Evolutionary conservation across 2,329 filamentous ascomycete species (phyloP).

Genomic region (Dissoconium aciculare): DNA sequence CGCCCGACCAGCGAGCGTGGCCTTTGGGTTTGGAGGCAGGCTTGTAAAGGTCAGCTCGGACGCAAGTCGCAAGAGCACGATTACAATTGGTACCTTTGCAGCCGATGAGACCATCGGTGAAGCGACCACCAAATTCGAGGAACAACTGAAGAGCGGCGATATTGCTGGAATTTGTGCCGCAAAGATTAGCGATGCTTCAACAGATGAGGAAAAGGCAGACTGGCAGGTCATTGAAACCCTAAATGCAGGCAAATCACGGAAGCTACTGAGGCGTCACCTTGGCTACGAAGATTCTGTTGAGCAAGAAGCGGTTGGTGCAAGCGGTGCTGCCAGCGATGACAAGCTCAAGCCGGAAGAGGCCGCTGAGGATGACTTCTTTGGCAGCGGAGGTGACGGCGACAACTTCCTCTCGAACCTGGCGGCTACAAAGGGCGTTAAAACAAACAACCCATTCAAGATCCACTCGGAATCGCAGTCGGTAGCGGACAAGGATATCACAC

Average conservation of each 20-base stretch:
- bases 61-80: constrained; percentile 50
- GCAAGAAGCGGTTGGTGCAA: constrained; percentile 27
- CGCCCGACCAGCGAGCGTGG: constrained; percentile 67
- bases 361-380: constrained; percentile 53
- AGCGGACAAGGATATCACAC: constrained; percentile 75
- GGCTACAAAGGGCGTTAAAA: constrained; percentile 80
- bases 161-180: constrained; percentile 64
- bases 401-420: constrained; percentile 76
- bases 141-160: constrained; percentile 62
- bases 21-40: constrained; percentile 93
- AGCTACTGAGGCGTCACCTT: constrained; percentile 73
- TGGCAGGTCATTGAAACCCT: constrained; percentile 91
- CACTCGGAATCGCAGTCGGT: constrained; percentile 70
- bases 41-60: constrained; percentile 64
- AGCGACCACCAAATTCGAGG: constrained; percentile 75
- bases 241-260: constrained; percentile 69
- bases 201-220: constrained; percentile 85
- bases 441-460: constrained; percentile 85
- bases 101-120: constrained; percentile 74
- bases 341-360: constrained; percentile 28
- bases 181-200: constrained; percentile 58
- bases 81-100: constrained; percentile 76
- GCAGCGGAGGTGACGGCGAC: constrained; percentile 55
- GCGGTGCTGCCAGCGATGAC: constrained; percentile 40
- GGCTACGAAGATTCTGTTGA: constrained; percentile 56